Evolutionary conservation across 1,284 basidiomycete genomes (phyloP).

Genomic region (Microbotryum lychnidis-dioicae): DNA sequence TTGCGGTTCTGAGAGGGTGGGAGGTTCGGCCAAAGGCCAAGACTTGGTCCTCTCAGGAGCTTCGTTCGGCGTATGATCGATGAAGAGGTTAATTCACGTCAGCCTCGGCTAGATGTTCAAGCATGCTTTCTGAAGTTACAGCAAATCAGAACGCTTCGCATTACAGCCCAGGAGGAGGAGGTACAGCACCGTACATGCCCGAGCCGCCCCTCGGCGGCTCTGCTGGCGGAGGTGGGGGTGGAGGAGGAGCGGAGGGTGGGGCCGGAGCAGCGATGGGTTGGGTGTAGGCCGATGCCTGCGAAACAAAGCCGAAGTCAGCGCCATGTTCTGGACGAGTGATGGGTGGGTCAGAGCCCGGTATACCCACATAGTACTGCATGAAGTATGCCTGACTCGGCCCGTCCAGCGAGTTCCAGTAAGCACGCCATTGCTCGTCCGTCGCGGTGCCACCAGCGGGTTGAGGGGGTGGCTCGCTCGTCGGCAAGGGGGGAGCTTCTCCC

Average conservation of each 20-base stretch:
- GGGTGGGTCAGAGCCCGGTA: background rate
- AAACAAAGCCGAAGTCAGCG: background rate
- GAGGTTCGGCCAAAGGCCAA: too few species aligned
- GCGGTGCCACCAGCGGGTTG: slow-evolving; percentile 10
- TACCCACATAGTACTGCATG: slow-evolving; percentile 18
- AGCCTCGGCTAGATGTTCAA: too few species aligned
- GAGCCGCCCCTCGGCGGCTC: background rate
- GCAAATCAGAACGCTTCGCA: too few species aligned
- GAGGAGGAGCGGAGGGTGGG: background rate
- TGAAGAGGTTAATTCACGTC: too few species aligned
- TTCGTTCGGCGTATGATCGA: too few species aligned
- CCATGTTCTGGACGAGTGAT: background rate
- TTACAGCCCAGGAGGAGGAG: slow-evolving; percentile 4
- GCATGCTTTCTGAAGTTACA: too few species aligned
- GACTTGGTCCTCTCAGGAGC: too few species aligned
- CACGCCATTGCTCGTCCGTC: slow-evolving; percentile 23
- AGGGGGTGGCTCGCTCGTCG: background rate
- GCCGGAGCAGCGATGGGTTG: background rate
- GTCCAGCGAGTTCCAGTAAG: slow-evolving; percentile 30
- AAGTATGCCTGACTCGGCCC: slow-evolving; percentile 28
- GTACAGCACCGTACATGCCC: slow-evolving; percentile 3
- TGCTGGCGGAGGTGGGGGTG: background rate
- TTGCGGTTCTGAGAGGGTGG: too few species aligned
- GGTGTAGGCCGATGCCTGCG: background rate
- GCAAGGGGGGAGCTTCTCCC: background rate